Base-by-base conservation (phyloP, 2,329 filamentous ascomycete genomes). In the Aureobasidium zeae region DNA sequence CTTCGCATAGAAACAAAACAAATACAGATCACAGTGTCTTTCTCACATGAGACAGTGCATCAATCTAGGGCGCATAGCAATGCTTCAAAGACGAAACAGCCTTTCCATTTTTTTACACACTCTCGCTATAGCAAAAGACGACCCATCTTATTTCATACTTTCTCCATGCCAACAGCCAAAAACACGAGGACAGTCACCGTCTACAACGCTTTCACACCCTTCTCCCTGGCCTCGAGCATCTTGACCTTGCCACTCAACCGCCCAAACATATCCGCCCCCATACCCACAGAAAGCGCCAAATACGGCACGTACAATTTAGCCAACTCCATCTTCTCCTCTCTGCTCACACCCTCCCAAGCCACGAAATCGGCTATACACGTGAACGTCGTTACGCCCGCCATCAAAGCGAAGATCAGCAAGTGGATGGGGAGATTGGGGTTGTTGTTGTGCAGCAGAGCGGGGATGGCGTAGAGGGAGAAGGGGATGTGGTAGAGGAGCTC, bases 401-500 rank as follows among this genome's bases (percentile, higher is more conserved):
- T 70, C 8, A 76, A 58, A 0, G 73, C 71, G 52, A 74, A 82
- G 2, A 76, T 60, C 2, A 83, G 68, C 1, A 83, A 63, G 38
- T 78, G 71, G 0, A 82, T 59, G 0, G 78, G 76, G 4, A 78
- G 51, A 35, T 72, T 66, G 0, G 76, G 70, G 44, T 77, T 69
- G 53, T 77, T 64, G 53, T 77, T 64, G 49, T 61, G 61, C 4
- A 71, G 51, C 8, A 81, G 58, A 1, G 67, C 77, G n/a, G 67
- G 59, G 13, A 81, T 62, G 0, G 73, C 72, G 75, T 75, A 81
- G 11, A 77, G 42, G 33, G 72, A 76, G 13, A 80, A 53, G 0
- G 79, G 79, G 0, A 77, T 58, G 57, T 83, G 79, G 54, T 75
- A 78, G 13, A 76, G 45, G 2, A 74, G 55, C 55, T 83, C 79